A percentile compares a stretch with the other conserved stretches of the same genome.
Conservation (phyloP, 2,329 filamentous ascomycete species). For the Bipolaris cookei region DNA sequence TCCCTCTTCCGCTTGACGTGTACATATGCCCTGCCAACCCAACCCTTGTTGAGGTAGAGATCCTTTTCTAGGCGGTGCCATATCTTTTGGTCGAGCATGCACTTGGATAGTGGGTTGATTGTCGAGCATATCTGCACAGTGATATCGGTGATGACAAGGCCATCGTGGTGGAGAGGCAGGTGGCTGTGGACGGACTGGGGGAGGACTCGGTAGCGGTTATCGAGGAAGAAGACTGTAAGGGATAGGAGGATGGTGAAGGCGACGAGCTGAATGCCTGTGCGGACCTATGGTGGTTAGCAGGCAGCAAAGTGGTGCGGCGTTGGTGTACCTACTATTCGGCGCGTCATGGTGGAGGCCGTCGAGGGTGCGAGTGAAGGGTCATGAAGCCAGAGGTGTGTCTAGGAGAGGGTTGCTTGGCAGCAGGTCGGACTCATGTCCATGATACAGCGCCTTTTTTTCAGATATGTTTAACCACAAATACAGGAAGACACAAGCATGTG, state of each 20-base stretch:
- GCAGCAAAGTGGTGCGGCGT: not conserved
- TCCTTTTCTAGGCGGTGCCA: slow-evolving; percentile 93
- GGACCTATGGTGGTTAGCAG: slow-evolving; percentile 47
- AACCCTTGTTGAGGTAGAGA: slow-evolving; percentile 76
- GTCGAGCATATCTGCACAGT: slow-evolving; percentile 77
- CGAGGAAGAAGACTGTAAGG: slow-evolving; percentile 79
- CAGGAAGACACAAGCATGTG: slow-evolving; percentile 14
- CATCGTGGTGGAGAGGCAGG: slow-evolving; percentile 80
- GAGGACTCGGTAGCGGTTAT: slow-evolving; percentile 85
- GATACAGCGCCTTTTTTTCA: slow-evolving; percentile 9
- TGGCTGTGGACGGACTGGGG: slow-evolving; percentile 85
- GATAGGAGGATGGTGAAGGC: slow-evolving; percentile 67
- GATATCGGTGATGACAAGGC: slow-evolving; percentile 84
- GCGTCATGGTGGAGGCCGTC: slow-evolving; percentile 44
- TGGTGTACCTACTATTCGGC: slow-evolving; percentile 45
- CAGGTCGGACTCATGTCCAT: slow-evolving; percentile 20
- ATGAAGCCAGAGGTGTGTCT: slow-evolving; percentile 17
- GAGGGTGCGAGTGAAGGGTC: slow-evolving; percentile 18
- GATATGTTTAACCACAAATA: not conserved
- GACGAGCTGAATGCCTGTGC: slow-evolving; percentile 76
- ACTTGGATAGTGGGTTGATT: slow-evolving; percentile 75
- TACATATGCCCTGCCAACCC: slow-evolving; percentile 78
- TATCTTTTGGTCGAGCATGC: slow-evolving; percentile 71
- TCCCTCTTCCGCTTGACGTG: slow-evolving; percentile 85
- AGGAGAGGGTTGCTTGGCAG: slow-evolving; percentile 11